These are phyloP conservation scores for Boletellus emodensis DNA, from an alignment of 768 basidiomycete genomes.

Conservation along the genomic window DNA sequence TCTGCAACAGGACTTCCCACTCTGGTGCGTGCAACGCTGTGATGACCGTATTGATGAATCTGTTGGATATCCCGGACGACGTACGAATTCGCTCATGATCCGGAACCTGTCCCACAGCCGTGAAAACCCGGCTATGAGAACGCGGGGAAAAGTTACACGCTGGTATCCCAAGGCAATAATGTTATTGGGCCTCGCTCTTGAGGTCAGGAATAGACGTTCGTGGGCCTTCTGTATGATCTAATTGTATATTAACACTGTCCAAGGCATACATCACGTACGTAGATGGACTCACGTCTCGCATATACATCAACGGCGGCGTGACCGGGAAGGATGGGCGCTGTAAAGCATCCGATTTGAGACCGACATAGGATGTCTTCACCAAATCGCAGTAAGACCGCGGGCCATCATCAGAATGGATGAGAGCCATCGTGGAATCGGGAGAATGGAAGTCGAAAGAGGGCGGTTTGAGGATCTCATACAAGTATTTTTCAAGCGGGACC, in stretches of 20 bases:
- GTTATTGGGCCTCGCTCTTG: slow-evolving; percentile 43
- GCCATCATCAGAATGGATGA: slow-evolving; percentile 18
- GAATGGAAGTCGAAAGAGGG: slow-evolving; percentile 7
- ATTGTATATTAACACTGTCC: neutral
- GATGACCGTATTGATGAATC: slow-evolving; percentile 71
- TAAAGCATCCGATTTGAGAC: slow-evolving; percentile 26
- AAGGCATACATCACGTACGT: neutral
- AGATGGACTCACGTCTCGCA: slow-evolving; percentile 47
- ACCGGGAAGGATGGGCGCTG: slow-evolving; percentile 26
- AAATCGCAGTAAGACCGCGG: slow-evolving; percentile 32
- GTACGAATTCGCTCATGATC: slow-evolving; percentile 38
- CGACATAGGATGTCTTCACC: slow-evolving; percentile 47
- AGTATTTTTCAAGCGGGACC: slow-evolving; percentile 36
- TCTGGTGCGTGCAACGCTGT: slow-evolving; percentile 59
- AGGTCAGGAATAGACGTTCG: slow-evolving; percentile 43
- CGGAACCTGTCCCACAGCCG: slow-evolving; percentile 12
- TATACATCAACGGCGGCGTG: slow-evolving; percentile 42
- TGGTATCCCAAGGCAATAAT: slow-evolving; percentile 67
- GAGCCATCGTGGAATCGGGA: slow-evolving; percentile 4
- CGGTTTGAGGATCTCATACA: slow-evolving; percentile 34
- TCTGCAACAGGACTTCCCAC: slow-evolving; percentile 62
- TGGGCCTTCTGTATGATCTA: slow-evolving; percentile 65
- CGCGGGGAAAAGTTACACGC: slow-evolving; percentile 36
- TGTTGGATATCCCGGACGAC: slow-evolving; percentile 48
- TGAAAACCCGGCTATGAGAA: neutral